Evolutionary conservation across 306 rosid genomes (phyloP).

Genomic region (Styphnolobium japonicum): DNA sequence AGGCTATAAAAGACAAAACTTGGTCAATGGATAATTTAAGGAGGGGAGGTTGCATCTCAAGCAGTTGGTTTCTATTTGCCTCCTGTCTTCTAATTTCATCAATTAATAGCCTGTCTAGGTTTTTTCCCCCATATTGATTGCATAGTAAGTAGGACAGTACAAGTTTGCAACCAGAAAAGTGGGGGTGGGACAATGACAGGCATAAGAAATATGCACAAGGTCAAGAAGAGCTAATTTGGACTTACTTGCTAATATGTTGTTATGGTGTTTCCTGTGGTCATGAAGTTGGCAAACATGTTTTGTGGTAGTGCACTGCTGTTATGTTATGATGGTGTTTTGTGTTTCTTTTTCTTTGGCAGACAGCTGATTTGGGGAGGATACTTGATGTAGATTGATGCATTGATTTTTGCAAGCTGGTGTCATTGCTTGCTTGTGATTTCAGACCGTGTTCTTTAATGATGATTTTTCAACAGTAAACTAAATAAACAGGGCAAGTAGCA

Average conservation of each 20-base stretch:
- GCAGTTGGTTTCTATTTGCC: background rate
- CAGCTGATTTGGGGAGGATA: constrained; percentile 2
- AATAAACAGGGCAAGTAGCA: background rate
- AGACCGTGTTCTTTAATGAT: background rate
- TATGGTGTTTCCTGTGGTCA: background rate
- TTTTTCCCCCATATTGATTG: background rate
- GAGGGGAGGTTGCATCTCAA: background rate
- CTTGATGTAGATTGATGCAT: background rate
- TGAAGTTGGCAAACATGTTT: background rate
- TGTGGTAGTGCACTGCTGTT: background rate
- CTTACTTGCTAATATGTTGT: background rate
- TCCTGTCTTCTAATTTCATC: background rate
- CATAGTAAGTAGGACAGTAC: background rate
- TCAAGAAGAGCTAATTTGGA: constrained; percentile 14
- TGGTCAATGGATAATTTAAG: background rate
- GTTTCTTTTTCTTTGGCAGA: background rate
- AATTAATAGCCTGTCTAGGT: background rate
- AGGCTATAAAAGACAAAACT: background rate
- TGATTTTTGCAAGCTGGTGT: background rate
- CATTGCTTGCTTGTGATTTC: background rate
- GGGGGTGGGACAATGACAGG: too few species aligned
- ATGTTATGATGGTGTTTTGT: background rate
- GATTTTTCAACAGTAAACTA: background rate
- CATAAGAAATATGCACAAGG: background rate
- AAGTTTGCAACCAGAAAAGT: background rate